phyloP scores from a whole-genome alignment of 805 yeast species.

The Hanseniaspora lachancei region DNA sequence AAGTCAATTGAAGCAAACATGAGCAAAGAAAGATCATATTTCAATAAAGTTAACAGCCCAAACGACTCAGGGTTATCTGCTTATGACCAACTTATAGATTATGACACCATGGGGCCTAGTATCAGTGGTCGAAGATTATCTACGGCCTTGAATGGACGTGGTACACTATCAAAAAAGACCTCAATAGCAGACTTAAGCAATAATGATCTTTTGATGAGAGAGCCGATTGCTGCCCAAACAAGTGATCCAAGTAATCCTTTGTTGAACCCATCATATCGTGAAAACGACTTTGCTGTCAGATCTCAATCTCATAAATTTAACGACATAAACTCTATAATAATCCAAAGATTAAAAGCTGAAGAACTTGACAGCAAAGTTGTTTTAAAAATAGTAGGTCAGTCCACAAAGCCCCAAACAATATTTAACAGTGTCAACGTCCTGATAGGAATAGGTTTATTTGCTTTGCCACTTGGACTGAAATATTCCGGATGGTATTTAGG shows the following conservation, averaged over 20 bases:
- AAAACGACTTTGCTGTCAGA: constrained; percentile 26
- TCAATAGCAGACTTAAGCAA: not conserved
- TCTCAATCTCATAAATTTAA: constrained; percentile 34
- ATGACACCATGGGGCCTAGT: constrained; percentile 54
- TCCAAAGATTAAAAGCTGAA: constrained; percentile 51
- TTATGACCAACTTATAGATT: constrained; percentile 55
- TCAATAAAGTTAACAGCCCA: constrained; percentile 31
- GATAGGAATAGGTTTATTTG: constrained; percentile 62
- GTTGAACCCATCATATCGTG: not conserved
- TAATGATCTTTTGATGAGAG: not conserved
- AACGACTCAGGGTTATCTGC: not conserved
- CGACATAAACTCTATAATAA: constrained; percentile 35
- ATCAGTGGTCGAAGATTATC: constrained; percentile 52
- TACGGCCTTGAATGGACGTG: constrained; percentile 23
- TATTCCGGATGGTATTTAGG: constrained; percentile 66
- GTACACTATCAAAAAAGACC: not conserved
- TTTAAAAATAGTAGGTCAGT: constrained; percentile 66
- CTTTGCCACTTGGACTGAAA: constrained; percentile 56
- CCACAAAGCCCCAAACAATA: constrained; percentile 64
- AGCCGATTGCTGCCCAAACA: not conserved
- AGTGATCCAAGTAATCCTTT: not conserved
- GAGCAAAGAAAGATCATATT: constrained; percentile 43
- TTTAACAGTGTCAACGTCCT: constrained; percentile 67
- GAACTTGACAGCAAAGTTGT: constrained; percentile 56
- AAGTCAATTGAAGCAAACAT: constrained; percentile 37